These are phyloP conservation scores for Tetrapisispora pingtungensis DNA, from an alignment of 805 yeast genomes.

Conservation along the genomic window DNA sequence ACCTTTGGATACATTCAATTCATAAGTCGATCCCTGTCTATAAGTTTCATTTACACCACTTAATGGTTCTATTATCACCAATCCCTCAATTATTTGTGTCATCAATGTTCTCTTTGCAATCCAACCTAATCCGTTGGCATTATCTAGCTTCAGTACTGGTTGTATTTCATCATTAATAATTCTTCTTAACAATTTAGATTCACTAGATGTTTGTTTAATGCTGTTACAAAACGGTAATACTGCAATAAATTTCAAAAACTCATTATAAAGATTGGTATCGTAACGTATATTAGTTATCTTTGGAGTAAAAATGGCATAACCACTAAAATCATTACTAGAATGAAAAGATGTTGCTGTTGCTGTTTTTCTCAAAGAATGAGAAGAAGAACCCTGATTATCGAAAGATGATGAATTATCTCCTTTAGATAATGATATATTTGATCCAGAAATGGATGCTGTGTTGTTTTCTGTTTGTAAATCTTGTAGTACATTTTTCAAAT, in stretches of 20 bases:
- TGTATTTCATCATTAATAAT: slow-evolving; percentile 72
- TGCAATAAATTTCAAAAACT: slow-evolving; percentile 32
- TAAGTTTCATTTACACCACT: slow-evolving; percentile 60
- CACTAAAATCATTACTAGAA: slow-evolving; percentile 3
- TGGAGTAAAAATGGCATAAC: slow-evolving; percentile 31
- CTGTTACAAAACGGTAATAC: slow-evolving; percentile 27
- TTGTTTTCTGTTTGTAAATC: slow-evolving; percentile 33
- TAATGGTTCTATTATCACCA: slow-evolving; percentile 77
- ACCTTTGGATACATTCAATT: background rate
- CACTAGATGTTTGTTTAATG: slow-evolving; percentile 32
- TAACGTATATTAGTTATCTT: slow-evolving; percentile 33
- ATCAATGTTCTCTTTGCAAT: slow-evolving; percentile 52
- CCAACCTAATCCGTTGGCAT: slow-evolving; percentile 55
- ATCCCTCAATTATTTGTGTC: slow-evolving; percentile 63
- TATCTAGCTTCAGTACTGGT: slow-evolving; percentile 53
- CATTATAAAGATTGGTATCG: slow-evolving; percentile 31
- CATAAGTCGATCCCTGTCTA: background rate
- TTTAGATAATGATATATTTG: background rate
- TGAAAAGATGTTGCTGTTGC: slow-evolving; percentile 9
- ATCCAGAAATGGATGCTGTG: background rate
- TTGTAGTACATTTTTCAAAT: slow-evolving; percentile 51
- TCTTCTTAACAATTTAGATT: slow-evolving; percentile 51
- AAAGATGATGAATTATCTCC: background rate
- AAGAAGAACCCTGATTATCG: slow-evolving; percentile 11
- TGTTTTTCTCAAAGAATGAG: slow-evolving; percentile 15